These are phyloP conservation scores for Volutella citrinella DNA, from an alignment of 2,329 filamentous ascomycete genomes.

Conservation along the genomic window DNA sequence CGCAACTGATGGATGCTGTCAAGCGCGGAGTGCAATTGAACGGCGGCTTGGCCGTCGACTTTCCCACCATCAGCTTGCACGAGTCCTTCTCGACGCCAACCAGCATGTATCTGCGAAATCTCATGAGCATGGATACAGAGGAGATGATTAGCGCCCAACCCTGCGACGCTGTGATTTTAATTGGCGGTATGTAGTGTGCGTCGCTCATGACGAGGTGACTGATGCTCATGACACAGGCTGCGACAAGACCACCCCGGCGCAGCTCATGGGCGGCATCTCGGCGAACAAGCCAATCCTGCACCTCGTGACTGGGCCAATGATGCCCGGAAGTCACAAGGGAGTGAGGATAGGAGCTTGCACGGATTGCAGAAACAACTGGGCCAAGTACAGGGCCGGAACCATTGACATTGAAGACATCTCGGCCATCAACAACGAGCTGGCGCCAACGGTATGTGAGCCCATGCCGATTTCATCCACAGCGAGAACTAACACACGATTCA, in stretches of 20 bases:
- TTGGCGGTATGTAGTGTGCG: slow-evolving; percentile 50
- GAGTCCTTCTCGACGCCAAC: slow-evolving; percentile 69
- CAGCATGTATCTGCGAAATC: slow-evolving; percentile 70
- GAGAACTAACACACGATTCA: background rate
- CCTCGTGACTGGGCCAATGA: slow-evolving; percentile 71
- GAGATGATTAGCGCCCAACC: slow-evolving; percentile 75
- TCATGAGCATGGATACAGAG: slow-evolving; percentile 80
- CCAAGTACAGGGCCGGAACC: slow-evolving; percentile 60
- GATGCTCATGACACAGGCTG: slow-evolving; percentile 47
- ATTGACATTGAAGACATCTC: slow-evolving; percentile 71
- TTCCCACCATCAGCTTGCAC: slow-evolving; percentile 70
- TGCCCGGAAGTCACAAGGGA: slow-evolving; percentile 66
- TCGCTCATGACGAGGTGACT: background rate
- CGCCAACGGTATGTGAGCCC: slow-evolving; percentile 56
- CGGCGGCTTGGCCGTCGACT: slow-evolving; percentile 68
- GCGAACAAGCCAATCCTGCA: slow-evolving; percentile 70
- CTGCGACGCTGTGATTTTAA: slow-evolving; percentile 63
- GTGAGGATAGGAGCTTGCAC: slow-evolving; percentile 69
- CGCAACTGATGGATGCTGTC: slow-evolving; percentile 67
- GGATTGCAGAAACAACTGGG: slow-evolving; percentile 73
- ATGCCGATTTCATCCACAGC: background rate
- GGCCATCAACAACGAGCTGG: slow-evolving; percentile 68
- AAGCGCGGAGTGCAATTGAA: slow-evolving; percentile 65
- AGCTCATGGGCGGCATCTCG: slow-evolving; percentile 73
- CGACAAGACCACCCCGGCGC: slow-evolving; percentile 72